Evolutionary conservation across 768 basidiomycete genomes (phyloP).

Genomic region (Termitomyces sp.): DNA sequence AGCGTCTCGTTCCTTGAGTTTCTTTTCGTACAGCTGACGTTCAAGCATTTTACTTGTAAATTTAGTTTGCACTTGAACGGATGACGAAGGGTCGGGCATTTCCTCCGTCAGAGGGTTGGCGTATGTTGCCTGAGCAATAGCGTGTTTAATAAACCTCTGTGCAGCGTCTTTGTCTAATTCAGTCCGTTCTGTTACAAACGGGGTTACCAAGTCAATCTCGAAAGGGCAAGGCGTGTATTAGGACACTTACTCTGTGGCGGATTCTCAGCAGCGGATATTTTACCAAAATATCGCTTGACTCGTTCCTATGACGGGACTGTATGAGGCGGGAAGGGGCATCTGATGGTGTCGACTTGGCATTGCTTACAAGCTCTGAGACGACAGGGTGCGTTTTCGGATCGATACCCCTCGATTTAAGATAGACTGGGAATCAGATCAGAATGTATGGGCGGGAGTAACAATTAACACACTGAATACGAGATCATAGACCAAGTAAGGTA

Average conservation of each 20-base stretch:
- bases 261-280: slow-evolving; percentile 72
- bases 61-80: slow-evolving; percentile 40
- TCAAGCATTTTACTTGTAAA: slow-evolving; percentile 72
- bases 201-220: background rate
- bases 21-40: slow-evolving; percentile 56
- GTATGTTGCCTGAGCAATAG: slow-evolving; percentile 59
- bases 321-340: background rate
- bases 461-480: slow-evolving; percentile 68
- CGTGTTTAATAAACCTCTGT: slow-evolving; percentile 77
- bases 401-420: slow-evolving; percentile 73
- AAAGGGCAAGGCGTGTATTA: background rate
- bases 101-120: slow-evolving; percentile 29
- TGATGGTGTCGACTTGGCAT: slow-evolving; percentile 12
- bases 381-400: slow-evolving; percentile 79
- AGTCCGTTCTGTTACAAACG: slow-evolving; percentile 25
- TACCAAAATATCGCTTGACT: slow-evolving; percentile 76
- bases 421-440: slow-evolving; percentile 42
- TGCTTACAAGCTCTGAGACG: slow-evolving; percentile 56
- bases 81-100: slow-evolving; percentile 20
- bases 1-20: slow-evolving; percentile 45
- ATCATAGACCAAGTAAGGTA: slow-evolving; percentile 84
- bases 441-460: background rate
- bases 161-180: slow-evolving; percentile 79
- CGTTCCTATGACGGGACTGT: slow-evolving; percentile 46
- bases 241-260: slow-evolving; percentile 45